Percentiles rank a stretch among this genome's conserved stretches.
These are phyloP conservation scores for Diaporthe aspalathi DNA, from an alignment of 2,329 filamentous ascomycete genomes.

Conservation along the genomic window DNA sequence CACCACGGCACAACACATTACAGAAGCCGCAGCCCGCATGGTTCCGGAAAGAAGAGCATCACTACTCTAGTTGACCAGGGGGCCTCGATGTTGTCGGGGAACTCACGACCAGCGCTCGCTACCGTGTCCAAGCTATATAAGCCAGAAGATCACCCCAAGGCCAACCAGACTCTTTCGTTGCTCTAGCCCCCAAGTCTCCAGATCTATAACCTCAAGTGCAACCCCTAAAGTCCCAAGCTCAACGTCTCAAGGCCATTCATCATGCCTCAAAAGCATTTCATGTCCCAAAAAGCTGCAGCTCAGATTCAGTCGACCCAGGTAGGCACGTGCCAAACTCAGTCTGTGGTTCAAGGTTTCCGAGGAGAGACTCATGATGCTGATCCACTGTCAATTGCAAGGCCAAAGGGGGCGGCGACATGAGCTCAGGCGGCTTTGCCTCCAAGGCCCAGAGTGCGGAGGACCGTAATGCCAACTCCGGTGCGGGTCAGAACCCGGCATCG, in stretches of 20 bases:
- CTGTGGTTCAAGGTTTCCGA: neutral
- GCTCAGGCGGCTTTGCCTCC: slow-evolving; percentile 6
- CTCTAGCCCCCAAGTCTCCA: neutral
- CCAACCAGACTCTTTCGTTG: no score
- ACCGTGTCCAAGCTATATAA: neutral
- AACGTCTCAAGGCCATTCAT: neutral
- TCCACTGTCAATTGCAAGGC: neutral
- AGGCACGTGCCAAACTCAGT: neutral
- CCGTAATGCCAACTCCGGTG: neutral
- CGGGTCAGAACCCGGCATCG: neutral
- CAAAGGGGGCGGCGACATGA: slow-evolving; percentile 7
- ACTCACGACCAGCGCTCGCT: neutral
- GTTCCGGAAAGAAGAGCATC: no score
- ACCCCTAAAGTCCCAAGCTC: neutral
- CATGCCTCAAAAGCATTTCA: slow-evolving; percentile 15
- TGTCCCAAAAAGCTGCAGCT: neutral
- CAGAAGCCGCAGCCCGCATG: neutral
- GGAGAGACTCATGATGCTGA: neutral
- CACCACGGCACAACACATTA: neutral
- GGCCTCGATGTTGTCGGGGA: neutral
- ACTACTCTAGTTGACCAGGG: neutral
- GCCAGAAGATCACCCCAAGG: neutral
- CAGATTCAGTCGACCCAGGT: slow-evolving; percentile 18
- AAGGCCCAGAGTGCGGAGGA: slow-evolving; percentile 1
- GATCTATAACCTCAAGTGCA: neutral